Evolutionary conservation across 768 basidiomycete species (phyloP).

Genomic region (Solioccasus polychromus): DNA sequence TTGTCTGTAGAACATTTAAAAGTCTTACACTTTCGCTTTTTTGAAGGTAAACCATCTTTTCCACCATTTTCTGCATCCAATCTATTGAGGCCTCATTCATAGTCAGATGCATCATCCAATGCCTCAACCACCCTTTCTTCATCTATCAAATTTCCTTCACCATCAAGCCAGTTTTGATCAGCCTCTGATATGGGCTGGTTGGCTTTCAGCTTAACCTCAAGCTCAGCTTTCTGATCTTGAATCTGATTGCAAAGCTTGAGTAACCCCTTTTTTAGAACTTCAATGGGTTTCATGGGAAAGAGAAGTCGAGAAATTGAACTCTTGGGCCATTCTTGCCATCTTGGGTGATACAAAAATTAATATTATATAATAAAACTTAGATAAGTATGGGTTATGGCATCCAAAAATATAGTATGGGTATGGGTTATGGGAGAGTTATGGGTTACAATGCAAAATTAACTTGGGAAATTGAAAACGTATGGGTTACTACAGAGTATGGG

Average conservation of each 20-base stretch:
- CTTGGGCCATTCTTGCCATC: background rate
- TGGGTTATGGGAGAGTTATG: background rate
- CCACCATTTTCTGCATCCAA: background rate
- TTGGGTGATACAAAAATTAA: background rate
- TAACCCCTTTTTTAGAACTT: conserved; percentile 18
- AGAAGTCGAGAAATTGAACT: conserved; percentile 1
- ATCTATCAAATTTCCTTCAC: conserved; percentile 1
- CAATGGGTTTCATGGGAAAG: conserved; percentile 10
- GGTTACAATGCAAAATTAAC: background rate
- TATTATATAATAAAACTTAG: conserved; percentile 1
- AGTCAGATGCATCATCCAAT: conserved; percentile 2
- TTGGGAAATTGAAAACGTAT: conserved; percentile 2
- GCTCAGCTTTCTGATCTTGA: conserved; percentile 3
- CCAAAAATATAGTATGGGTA: conserved; percentile 6
- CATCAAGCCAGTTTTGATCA: conserved; percentile 22
- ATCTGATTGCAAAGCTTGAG: conserved; percentile 8
- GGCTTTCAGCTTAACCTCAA: conserved; percentile 6
- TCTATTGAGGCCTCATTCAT: conserved; percentile 5
- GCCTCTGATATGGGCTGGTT: conserved; percentile 8
- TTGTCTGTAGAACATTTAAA: background rate
- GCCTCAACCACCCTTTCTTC: background rate
- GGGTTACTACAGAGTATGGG: no score
- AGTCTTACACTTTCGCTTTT: background rate
- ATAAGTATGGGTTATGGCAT: conserved; percentile 7
- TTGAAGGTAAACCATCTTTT: background rate